Evolutionary conservation across 2,329 filamentous ascomycete genomes (phyloP).

Genomic region (Tolypocladium tundrense): DNA sequence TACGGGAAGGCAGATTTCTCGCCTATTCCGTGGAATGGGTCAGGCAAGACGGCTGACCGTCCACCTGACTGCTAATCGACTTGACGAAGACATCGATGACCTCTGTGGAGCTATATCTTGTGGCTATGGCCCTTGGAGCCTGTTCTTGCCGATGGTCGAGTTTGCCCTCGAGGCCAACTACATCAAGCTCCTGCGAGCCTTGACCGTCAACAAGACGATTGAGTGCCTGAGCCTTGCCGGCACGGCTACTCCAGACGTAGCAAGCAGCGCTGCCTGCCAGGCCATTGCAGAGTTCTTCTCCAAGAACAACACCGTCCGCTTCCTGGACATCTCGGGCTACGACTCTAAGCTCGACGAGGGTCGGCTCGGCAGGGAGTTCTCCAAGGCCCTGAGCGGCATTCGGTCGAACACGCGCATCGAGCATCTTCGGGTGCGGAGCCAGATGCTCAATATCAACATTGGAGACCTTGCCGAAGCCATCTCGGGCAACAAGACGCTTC

Average conservation of each 20-base stretch:
- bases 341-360: conserved; percentile 48
- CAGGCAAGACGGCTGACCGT: conserved; percentile 35
- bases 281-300: conserved; percentile 40
- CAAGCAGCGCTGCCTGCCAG: conserved; percentile 35
- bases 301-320: conserved; percentile 40
- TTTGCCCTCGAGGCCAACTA: conserved; percentile 42
- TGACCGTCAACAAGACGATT: conserved; percentile 40
- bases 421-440: conserved; percentile 45
- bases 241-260: conserved; percentile 36
- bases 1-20: conserved; percentile 37
- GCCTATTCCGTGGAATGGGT: conserved; percentile 40
- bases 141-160: conserved; percentile 48
- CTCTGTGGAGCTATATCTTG: conserved; percentile 36
- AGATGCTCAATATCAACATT: conserved; percentile 43
- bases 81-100: conserved; percentile 41
- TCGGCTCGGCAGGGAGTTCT: conserved; percentile 43
- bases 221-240: conserved; percentile 43
- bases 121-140: conserved; percentile 36
- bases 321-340: conserved; percentile 46
- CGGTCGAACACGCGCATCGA: conserved; percentile 31
- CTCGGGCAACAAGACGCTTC: conserved; percentile 35
- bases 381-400: conserved; percentile 36
- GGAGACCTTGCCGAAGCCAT: conserved; percentile 42
- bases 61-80: conserved; percentile 39
- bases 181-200: conserved; percentile 36